Evolutionary conservation across 495 filamentous ascomycete genomes (phyloP).

Genomic region (Lophiostoma macrostomum): DNA sequence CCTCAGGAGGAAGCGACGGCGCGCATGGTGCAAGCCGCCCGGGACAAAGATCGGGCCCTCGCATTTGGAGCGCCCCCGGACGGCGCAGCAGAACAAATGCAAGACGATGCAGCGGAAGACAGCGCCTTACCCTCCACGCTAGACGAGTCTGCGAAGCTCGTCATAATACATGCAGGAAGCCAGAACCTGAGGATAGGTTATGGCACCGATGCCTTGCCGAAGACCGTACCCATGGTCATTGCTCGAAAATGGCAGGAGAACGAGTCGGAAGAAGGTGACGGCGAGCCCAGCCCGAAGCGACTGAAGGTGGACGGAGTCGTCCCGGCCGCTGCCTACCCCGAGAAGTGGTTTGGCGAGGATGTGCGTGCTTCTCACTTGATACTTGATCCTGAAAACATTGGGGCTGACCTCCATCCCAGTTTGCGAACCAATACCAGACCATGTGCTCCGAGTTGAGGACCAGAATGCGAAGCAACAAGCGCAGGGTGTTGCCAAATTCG

Average conservation of each 20-base stretch:
- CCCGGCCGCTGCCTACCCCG: slow-evolving; percentile 51
- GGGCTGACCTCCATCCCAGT: slow-evolving; percentile 44
- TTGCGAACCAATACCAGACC: slow-evolving; percentile 69
- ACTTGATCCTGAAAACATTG: slow-evolving; percentile 12
- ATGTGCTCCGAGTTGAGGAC: slow-evolving; percentile 84
- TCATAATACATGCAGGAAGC: slow-evolving; percentile 96
- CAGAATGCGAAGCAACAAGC: slow-evolving; percentile 88
- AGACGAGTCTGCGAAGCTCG: slow-evolving; percentile 73
- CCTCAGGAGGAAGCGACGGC: slow-evolving; percentile 80
- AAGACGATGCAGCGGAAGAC: slow-evolving; percentile 56
- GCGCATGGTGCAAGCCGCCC: slow-evolving; percentile 74
- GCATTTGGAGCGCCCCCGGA: slow-evolving; percentile 56
- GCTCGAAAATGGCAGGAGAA: slow-evolving; percentile 69
- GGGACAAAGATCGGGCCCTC: slow-evolving; percentile 80
- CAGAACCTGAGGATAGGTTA: slow-evolving; percentile 92
- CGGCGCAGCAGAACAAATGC: slow-evolving; percentile 56
- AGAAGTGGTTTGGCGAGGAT: slow-evolving; percentile 82
- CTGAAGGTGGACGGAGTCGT: slow-evolving; percentile 65
- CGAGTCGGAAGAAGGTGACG: slow-evolving; percentile 75
- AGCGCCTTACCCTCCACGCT: slow-evolving; percentile 36
- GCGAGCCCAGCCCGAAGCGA: slow-evolving; percentile 83
- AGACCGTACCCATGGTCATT: slow-evolving; percentile 89
- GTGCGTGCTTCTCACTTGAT: slow-evolving; percentile 44
- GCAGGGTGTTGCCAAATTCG: slow-evolving; percentile 88
- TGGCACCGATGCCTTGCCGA: slow-evolving; percentile 90